Percentiles rank a stretch among this genome's conserved stretches.
phyloP scores from a whole-genome alignment of 257 asterid species.

The Marsdenia floribunda region DNA sequence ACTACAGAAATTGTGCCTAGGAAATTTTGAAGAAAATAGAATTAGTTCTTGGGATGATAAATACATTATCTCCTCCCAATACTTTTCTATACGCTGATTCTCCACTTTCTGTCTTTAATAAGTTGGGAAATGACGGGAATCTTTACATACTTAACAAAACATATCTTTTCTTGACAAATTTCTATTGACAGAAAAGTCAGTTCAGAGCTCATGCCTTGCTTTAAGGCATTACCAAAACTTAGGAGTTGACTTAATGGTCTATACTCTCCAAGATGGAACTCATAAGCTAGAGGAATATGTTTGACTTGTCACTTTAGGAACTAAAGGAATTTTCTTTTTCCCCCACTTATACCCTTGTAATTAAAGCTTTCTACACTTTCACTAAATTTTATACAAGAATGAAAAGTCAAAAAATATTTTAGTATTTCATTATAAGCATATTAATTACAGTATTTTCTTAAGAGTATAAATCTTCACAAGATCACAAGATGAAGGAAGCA shows the following conservation, averaged over 20 bases:
- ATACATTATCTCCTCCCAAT: not conserved
- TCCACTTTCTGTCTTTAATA: not conserved
- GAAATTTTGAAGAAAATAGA: conserved; percentile 7
- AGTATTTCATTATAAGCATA: no score
- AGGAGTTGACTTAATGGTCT: not conserved
- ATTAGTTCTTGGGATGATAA: not conserved
- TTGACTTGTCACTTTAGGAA: no score
- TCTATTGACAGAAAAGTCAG: not conserved
- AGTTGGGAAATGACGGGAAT: not conserved
- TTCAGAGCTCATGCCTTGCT: not conserved
- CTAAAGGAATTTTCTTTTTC: no score
- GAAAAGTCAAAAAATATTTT: no score
- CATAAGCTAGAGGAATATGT: not conserved
- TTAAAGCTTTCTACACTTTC: no score
- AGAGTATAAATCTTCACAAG: no score
- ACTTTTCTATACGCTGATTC: not conserved
- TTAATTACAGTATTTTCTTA: no score
- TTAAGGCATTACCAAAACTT: not conserved
- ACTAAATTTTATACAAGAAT: no score
- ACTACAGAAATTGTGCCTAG: conserved; percentile 8
- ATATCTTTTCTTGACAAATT: not conserved
- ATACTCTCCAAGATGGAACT: not conserved
- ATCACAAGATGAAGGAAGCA: no score
- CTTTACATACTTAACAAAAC: not conserved
- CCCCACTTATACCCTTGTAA: no score